Evolutionary conservation across 768 basidiomycete genomes (phyloP).

Genomic region (Lyophyllum shimeji): DNA sequence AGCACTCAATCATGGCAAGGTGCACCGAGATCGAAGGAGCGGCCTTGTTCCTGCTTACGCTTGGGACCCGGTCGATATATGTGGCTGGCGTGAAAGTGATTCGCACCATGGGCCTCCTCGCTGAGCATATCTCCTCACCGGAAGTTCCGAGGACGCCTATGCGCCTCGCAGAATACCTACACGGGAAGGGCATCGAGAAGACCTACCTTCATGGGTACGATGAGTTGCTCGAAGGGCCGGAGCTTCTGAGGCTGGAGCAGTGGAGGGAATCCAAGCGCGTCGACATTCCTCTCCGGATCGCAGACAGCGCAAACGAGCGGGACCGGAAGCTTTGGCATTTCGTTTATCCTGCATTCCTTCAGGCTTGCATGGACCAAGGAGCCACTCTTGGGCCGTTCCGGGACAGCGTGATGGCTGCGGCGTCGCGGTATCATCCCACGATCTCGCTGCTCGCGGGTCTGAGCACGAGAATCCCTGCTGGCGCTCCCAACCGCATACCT

Average conservation of each 20-base stretch:
- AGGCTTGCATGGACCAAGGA: constrained; percentile 49
- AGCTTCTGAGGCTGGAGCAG: constrained; percentile 60
- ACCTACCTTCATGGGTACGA: constrained; percentile 60
- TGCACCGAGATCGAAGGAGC: constrained; percentile 69
- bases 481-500: constrained; percentile 40
- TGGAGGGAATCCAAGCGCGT: constrained; percentile 59
- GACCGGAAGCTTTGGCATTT: constrained; percentile 78
- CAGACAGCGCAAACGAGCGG: constrained; percentile 64
- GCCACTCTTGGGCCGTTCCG: constrained; percentile 52
- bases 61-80: constrained; percentile 50
- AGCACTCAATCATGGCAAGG: constrained; percentile 41
- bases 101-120: constrained; percentile 53
- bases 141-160: constrained; percentile 27
- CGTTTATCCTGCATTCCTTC: constrained; percentile 66
- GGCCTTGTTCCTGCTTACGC: constrained; percentile 71
- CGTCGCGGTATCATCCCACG: constrained; percentile 65
- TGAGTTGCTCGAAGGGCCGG: constrained; percentile 61
- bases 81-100: constrained; percentile 63
- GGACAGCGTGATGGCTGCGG: constrained; percentile 66
- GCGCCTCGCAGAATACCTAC: constrained; percentile 52
- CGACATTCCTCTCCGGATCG: constrained; percentile 65
- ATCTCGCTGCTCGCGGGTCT: constrained; percentile 77
- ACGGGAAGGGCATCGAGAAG: constrained; percentile 44
- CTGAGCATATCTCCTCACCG: constrained; percentile 39
- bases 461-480: constrained; percentile 51